Base-by-base conservation (phyloP, 768 basidiomycete species). In the Lanmaoa pseudosensibilis region DNA sequence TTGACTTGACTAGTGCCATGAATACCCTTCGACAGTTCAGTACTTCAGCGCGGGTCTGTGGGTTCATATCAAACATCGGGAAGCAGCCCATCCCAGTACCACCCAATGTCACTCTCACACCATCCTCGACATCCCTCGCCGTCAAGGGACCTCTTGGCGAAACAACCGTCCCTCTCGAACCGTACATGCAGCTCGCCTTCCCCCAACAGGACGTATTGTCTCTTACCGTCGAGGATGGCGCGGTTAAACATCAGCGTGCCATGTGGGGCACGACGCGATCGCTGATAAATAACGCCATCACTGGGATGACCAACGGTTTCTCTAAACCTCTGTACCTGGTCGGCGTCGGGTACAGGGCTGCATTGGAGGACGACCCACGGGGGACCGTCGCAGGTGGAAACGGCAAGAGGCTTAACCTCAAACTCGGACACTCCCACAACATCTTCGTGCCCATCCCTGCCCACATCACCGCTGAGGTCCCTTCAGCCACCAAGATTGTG, bases 211-310 rank as follows among this genome's bases (percentile, higher is more conserved):
- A 73, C 25, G 67, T 71, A 2, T 57, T 81, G 37, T 59, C 73
- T 5, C 69, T 81, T 34, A 44, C 69, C 25, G 76, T 83, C 19
- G 80, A 88, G 61, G 79, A 93, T 65, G 78, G 88, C 1, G 76
- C 80, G 40, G 69, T 84, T 49, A 90, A 92, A 70, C 75, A 83
- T 50, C 95, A 98, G 72, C 84, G 92, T 41, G 83, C 88, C 55
- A 88, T 92, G 81, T 98, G 96, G 95, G 96, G 96, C n/a, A 85
- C 92, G 44, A 95, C 92, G 15, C 85, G 95, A 51, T 89, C 94
- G 0, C 80, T 94, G 61, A 90, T 98, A 69, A 78, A 81, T 61
- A 98, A 98, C 69, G 94, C 95, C 16, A 83, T 99, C 59, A 80
- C 76, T 15, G 96, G 96, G 41, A 92, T 98, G 79, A 89, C 92